Base-by-base conservation (phyloP, 164 flowering plant genomes). In the Magnolia officinalis region DNA sequence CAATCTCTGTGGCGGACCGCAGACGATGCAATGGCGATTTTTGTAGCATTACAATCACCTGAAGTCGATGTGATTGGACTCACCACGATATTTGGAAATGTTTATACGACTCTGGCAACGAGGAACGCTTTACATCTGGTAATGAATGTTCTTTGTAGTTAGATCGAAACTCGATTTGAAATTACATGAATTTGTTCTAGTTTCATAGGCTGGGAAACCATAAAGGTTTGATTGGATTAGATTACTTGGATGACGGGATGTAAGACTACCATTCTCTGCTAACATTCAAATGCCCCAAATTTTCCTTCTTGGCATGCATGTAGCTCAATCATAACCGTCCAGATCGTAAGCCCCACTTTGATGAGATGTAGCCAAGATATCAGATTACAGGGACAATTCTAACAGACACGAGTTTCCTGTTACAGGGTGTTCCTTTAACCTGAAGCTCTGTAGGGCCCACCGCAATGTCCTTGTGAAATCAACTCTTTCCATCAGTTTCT, bases 11-110 rank as follows among this genome's bases (percentile, higher is more conserved):
- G 18, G 45, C 50, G 9, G 58, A 31, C n/a, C 20, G 74, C 86
- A 93, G 99, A 96, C 87, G 99, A 96, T 86, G 95, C 97, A 63
- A 89, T 93, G 99, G 98, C 99, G 13, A 96, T 96, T 20, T 89
- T 96, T 77, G 50, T 96, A 78, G 97, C 98, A 1, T 76, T 96
- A 50, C 78, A 77, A 72, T 91, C 94, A 14, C 97, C 96, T 0
- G 98, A 93, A 83, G 84, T 96, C 73, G 91, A 93, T 55, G 94
- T 96, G 72, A 88, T 96, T 77, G 99, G 96, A 37, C 89, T 96
- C 11, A 93, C 98, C 0, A 96, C 99, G 0, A 92, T 92, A 6
- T 96, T 71, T 70, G 98, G 99, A 63, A 96, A 96, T 74, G 97
- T 96, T 7, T 92, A 89, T 80, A 96, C 99, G 4, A 85, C 92